phyloP scores from a whole-genome alignment of 805 yeast species.

The Candida tallmaniae region DNA sequence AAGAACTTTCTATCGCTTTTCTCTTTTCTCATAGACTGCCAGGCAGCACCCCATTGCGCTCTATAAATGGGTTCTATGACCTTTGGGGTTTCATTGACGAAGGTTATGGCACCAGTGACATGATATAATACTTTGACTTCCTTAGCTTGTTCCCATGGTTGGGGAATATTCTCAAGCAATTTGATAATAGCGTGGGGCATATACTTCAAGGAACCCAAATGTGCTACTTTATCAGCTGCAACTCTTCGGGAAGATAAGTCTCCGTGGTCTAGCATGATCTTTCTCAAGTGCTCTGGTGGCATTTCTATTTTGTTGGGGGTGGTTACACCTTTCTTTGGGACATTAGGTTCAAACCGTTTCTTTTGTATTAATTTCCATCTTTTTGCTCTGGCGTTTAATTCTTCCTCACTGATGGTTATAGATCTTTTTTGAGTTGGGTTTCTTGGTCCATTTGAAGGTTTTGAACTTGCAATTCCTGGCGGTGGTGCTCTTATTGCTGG shows the following conservation, averaged over 20 bases:
- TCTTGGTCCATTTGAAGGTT: slow-evolving; percentile 6
- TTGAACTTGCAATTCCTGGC: slow-evolving; percentile 13
- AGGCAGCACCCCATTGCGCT: slow-evolving; percentile 94
- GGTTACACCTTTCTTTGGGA: slow-evolving; percentile 41
- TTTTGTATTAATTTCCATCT: slow-evolving; percentile 67
- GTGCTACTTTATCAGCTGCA: slow-evolving; percentile 80
- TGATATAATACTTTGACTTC: slow-evolving; percentile 90
- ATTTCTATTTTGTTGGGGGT: slow-evolving; percentile 67
- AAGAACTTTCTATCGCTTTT: slow-evolving; percentile 87
- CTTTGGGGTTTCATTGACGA: slow-evolving; percentile 87
- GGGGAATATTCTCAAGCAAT: slow-evolving; percentile 92
- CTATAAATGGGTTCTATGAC: slow-evolving; percentile 87
- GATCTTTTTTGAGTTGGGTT: slow-evolving; percentile 21
- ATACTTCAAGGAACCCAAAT: slow-evolving; percentile 85
- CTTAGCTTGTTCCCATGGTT: slow-evolving; percentile 91
- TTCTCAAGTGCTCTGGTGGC: slow-evolving; percentile 92
- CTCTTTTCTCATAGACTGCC: slow-evolving; percentile 92
- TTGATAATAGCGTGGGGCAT: slow-evolving; percentile 94
- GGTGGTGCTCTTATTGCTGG: slow-evolving; percentile 14
- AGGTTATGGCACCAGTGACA: slow-evolving; percentile 88
- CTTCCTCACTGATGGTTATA: slow-evolving; percentile 23
- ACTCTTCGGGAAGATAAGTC: slow-evolving; percentile 78
- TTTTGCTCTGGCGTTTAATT: slow-evolving; percentile 42
- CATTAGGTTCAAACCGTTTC: slow-evolving; percentile 37
- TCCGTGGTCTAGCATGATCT: slow-evolving; percentile 76